A percentile compares a stretch with the other conserved stretches of the same genome.
phyloP scores from a whole-genome alignment of 352 stramenopile genomes.

The Pythium sp. region DNA sequence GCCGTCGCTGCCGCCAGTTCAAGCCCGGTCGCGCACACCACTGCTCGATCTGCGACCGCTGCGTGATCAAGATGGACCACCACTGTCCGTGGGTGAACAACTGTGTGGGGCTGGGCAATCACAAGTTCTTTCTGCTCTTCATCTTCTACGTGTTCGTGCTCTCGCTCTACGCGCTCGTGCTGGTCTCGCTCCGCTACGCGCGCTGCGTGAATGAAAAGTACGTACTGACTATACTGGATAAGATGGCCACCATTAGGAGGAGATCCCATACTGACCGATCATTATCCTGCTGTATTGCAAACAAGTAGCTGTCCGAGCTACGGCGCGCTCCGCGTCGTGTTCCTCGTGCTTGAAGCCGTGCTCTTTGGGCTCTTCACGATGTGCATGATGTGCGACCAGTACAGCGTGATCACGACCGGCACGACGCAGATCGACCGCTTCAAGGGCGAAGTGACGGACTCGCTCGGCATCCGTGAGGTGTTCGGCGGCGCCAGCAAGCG shows the following conservation, averaged over 20 bases:
- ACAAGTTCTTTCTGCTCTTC: constrained; percentile 95
- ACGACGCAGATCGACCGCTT: constrained; percentile 97
- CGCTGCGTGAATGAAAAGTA: constrained; percentile 85
- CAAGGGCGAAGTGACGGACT: constrained; percentile 86
- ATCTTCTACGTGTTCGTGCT: constrained; percentile 94
- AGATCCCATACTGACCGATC: background rate
- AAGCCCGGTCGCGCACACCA: constrained; percentile 96
- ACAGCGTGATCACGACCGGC: constrained; percentile 94
- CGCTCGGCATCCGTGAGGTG: constrained; percentile 78
- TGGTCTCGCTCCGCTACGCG: constrained; percentile 91
- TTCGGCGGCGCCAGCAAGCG: constrained; percentile 63
- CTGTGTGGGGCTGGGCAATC: constrained; percentile 98
- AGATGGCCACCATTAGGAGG: background rate
- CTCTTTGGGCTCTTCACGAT: constrained; percentile 98
- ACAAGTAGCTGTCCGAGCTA: constrained; percentile 59
- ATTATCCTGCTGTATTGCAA: background rate
- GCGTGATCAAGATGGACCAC: constrained; percentile 99
- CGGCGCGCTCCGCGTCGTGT: constrained; percentile 75
- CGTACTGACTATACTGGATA: constrained; percentile 8
- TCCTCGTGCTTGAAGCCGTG: constrained; percentile 85
- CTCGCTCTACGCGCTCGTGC: constrained; percentile 92
- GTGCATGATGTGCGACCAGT: constrained; percentile 99
- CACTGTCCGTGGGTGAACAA: constrained; percentile 99
- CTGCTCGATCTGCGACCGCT: constrained; percentile 95
- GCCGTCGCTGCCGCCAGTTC: constrained; percentile 93